Conservation (phyloP, 345 rosid genomes). For the Garcia nutans region DNA sequence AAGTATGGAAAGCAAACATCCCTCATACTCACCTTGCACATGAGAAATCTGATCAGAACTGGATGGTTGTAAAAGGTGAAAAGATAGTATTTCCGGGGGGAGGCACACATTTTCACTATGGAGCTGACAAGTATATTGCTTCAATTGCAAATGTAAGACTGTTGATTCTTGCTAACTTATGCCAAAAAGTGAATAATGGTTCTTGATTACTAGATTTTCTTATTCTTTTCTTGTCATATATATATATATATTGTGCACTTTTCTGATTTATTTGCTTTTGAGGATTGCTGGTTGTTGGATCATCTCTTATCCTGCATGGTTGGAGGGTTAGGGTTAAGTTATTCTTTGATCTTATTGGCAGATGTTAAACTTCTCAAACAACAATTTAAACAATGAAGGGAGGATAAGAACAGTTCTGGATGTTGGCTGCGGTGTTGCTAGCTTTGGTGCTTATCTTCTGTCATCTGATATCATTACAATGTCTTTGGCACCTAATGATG, state of each 20-base stretch:
- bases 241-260: background rate
- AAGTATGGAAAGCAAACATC: constrained; percentile 97
- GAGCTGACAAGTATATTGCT: constrained; percentile 96
- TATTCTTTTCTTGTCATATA: background rate
- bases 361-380: constrained; percentile 88
- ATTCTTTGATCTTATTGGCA: constrained; percentile 37
- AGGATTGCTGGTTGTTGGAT: background rate
- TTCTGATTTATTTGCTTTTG: constrained; percentile 3
- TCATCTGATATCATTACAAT: constrained; percentile 79
- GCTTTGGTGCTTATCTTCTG: constrained; percentile 94
- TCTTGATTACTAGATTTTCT: constrained; percentile 1
- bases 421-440: constrained; percentile 99
- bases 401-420: constrained; percentile 84
- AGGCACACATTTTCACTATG: constrained; percentile 98
- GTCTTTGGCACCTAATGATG: constrained; percentile 98
- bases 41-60: constrained; percentile 98
- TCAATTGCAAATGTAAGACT: constrained; percentile 82
- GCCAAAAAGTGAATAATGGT: background rate
- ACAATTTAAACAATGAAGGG: constrained; percentile 72
- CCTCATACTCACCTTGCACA: constrained; percentile 99
- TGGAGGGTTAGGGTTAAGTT: constrained; percentile 9
- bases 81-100: constrained; percentile 95
- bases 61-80: constrained; percentile 99
- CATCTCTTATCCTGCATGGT: constrained; percentile 3
- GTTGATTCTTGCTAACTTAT: constrained; percentile 10